Evolutionary conservation across 1,284 basidiomycete genomes (phyloP), one percentile per base, ranked within the genome.

Genomic region (Cutaneotrichosporon dermatis): DNA sequence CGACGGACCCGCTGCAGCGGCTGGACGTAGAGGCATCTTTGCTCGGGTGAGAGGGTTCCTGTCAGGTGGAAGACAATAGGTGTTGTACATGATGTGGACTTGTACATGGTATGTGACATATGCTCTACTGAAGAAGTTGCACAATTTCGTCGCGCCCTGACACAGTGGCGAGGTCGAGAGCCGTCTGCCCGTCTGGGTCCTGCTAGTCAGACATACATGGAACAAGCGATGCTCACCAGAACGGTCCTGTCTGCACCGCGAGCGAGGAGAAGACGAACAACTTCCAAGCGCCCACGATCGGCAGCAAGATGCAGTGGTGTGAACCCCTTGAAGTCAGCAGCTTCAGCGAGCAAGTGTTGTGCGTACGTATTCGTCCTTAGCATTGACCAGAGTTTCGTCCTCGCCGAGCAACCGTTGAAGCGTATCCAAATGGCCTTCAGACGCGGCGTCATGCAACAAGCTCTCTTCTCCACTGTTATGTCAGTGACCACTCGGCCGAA

Each of bases 291-390:
- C 0, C 91, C 92, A 71, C 92, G 81, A 71, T 95, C 92, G 15
- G 85, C 85, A 1, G 92, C 91, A 0, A 94, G 81, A 69, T 95
- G 92, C 33, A 95, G 74, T 11, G 91, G 82, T 0, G 91, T 89
- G 72, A 89, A 92, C 39, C 89, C 91, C 89, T 93, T 71, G 16
- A 25, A 25, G 25, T 25, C 25, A 25, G 25, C 25, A 25, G 25
- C 25, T 25, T 25, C 25, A 25, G 25, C 25, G 25, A 25, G 25
- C 25, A 25, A 25, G 25, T 25, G 25, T 25, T 25, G 25, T 25
- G 72, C 76, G 73, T 73, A 92, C 90, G 78, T 84, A 88, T 78
- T 88, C 82, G 58, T 86, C 85, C 44, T 71, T 71, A 33, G 75
- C 73, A 66, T 86, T 77, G 58, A 86, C 76, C 8, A 69, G 51